These are phyloP conservation scores for Ettlia oleoabundans DNA, from an alignment of 139 green algal genomes.

Conservation along the genomic window DNA sequence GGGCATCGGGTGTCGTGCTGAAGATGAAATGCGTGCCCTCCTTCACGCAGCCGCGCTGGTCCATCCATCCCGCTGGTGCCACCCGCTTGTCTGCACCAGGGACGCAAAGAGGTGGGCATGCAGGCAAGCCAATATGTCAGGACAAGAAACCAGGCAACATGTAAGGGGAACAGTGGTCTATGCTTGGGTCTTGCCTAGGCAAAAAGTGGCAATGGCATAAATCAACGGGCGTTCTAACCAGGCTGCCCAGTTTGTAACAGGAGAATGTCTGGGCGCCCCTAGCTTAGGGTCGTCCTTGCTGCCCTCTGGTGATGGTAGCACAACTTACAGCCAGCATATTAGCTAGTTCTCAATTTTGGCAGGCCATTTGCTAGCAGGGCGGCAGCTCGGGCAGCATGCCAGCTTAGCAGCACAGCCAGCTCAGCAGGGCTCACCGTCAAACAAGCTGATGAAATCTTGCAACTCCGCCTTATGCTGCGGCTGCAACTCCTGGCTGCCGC, in stretches of 20 bases:
- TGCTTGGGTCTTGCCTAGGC: too few species aligned
- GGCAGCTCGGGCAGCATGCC: neutral
- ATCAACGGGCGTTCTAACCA: too few species aligned
- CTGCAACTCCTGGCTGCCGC: neutral
- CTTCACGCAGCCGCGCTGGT: conserved; percentile 11
- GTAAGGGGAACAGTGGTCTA: too few species aligned
- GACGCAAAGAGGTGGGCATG: neutral
- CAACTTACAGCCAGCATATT: too few species aligned
- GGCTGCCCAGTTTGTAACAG: too few species aligned
- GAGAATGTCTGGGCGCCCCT: too few species aligned
- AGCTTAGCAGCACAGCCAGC: neutral
- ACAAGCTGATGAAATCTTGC: conserved; percentile 16
- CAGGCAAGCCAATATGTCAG: too few species aligned
- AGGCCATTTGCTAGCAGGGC: neutral
- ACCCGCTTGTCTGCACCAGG: conserved; percentile 32
- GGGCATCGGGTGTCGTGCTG: neutral
- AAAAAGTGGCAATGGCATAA: too few species aligned
- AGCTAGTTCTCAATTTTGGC: too few species aligned
- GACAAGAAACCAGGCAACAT: too few species aligned
- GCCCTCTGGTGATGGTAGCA: too few species aligned
- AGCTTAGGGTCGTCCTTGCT: too few species aligned
- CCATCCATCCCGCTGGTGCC: conserved; percentile 11
- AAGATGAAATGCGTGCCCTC: conserved; percentile 45
- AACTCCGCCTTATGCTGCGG: neutral
- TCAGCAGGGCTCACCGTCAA: neutral